Base-by-base conservation (phyloP, 257 asterid genomes). In the Primulina eburnea region DNA sequence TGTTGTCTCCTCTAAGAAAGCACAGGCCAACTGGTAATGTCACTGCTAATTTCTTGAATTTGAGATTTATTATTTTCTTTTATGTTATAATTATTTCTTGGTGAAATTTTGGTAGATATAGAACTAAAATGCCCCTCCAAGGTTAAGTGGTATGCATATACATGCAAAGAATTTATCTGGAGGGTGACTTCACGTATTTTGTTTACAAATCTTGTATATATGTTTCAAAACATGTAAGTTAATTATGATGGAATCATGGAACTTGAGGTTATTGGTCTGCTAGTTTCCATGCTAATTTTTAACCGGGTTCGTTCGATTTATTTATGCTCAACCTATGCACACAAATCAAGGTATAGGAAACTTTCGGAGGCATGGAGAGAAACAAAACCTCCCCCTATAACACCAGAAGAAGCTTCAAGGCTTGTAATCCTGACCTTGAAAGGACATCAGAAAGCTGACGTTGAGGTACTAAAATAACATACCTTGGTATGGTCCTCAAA, bases 291-390 rank as follows among this genome's bases (percentile, higher is more conserved):
- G 5, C 52, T 40, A 12, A 40, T 47, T 16, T 47, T 47, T 35
- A 47, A 16, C 7, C 56, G 20, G 20, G 18, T 6, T 47, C 56
- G 20, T 47, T 4, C 20, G 21, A 35, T 43, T 28, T 14, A 7
- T 24, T 58, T 8, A 17, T 47, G 56, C 56, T 47, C 56, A 16
- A 4, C 56, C 59, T 62, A 34, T 75, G 68, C 63, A 74, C 67
- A 72, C 62, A 79, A 65, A 40, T 70, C 33, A 83, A 90, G 99
- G 99, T 90, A 85, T 76, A 86, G 68, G 77, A 93, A 93, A 77
- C 88, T 93, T 28, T 86, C 99, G 0, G 92, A 67, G 29, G 97
- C 99, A 10, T 93, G 99, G 96, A 82, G 96, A 83, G 96, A 87
- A 77, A 73, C 87, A 24, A 93, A 79, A 71, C 99, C 97, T 9